phyloP scores from a whole-genome alignment of 108 stramenopile species.

The Parietichytrium sp. region DNA sequence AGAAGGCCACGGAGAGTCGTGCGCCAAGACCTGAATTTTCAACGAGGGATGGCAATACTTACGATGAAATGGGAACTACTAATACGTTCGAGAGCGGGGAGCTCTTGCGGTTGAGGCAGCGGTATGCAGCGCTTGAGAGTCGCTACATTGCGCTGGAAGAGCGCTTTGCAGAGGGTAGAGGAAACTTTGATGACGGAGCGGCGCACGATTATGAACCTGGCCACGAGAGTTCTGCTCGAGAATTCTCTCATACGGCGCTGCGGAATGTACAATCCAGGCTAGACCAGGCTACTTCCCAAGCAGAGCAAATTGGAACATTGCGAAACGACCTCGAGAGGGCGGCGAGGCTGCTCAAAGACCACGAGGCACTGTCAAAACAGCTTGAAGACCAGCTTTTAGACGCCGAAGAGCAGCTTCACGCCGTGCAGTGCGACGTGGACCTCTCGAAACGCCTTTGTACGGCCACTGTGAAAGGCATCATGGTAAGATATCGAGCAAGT shows the following conservation, averaged over 20 bases:
- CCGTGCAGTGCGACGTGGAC: neutral
- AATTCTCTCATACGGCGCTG: neutral
- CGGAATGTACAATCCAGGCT: neutral
- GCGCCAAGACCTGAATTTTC: too few species aligned
- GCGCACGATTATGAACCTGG: too few species aligned
- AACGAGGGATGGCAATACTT: too few species aligned
- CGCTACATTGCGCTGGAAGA: neutral
- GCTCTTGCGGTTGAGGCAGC: neutral
- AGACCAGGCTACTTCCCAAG: neutral
- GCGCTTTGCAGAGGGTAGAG: neutral
- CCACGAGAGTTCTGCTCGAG: neutral
- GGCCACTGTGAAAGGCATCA: neutral
- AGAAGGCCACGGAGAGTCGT: neutral
- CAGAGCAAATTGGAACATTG: neutral
- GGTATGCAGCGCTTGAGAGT: neutral
- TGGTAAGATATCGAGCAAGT: neutral
- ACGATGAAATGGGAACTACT: too few species aligned
- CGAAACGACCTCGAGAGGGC: neutral
- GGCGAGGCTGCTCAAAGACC: neutral
- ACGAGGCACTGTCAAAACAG: neutral
- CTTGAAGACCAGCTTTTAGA: constrained; percentile 12
- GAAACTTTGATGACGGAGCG: neutral
- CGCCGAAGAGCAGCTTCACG: neutral
- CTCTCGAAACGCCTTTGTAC: neutral
- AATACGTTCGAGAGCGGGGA: neutral